phyloP scores from a whole-genome alignment of 2,329 filamentous ascomycete species.

The Aspergillus sp. region DNA sequence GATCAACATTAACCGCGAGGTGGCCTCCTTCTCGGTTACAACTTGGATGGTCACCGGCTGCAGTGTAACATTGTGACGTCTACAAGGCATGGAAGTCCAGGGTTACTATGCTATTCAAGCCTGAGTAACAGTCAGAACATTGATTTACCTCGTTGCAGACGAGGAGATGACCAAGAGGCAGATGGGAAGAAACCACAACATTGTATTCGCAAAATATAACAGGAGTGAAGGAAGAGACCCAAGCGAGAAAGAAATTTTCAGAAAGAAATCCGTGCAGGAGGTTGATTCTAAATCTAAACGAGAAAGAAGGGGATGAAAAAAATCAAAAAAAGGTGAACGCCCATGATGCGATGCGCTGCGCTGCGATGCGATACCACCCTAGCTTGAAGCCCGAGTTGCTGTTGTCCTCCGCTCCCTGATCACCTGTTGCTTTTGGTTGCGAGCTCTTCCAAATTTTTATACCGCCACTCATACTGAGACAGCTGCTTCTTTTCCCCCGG shows the following conservation, averaged over 20 bases:
- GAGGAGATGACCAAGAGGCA: neutral
- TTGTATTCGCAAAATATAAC: neutral
- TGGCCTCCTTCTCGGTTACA: conserved; percentile 3
- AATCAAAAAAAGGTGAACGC: conserved; percentile 20
- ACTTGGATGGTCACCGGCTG: neutral
- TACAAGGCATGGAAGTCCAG: neutral
- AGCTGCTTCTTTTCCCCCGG: conserved; percentile 33
- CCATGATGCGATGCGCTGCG: conserved; percentile 25
- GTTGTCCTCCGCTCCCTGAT: neutral
- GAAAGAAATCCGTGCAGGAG: conserved; percentile 11
- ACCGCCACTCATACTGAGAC: conserved; percentile 37
- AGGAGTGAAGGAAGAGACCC: neutral
- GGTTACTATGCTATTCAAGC: conserved; percentile 4
- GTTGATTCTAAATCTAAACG: conserved; percentile 18
- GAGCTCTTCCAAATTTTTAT: conserved; percentile 32
- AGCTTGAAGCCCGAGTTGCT: neutral
- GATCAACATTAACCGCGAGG: neutral
- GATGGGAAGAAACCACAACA: neutral
- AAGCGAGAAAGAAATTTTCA: neutral
- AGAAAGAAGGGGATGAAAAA: no score
- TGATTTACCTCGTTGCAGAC: neutral
- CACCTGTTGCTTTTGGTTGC: conserved; percentile 26
- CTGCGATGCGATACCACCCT: conserved; percentile 14
- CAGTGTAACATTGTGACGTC: conserved; percentile 9
- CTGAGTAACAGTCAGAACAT: conserved; percentile 3